Percentiles rank a stretch among this genome's conserved stretches.
These are phyloP conservation scores for Acanthamoeba lenticulata DNA, from an alignment of 208 protist genomes.

Conservation along the genomic window DNA sequence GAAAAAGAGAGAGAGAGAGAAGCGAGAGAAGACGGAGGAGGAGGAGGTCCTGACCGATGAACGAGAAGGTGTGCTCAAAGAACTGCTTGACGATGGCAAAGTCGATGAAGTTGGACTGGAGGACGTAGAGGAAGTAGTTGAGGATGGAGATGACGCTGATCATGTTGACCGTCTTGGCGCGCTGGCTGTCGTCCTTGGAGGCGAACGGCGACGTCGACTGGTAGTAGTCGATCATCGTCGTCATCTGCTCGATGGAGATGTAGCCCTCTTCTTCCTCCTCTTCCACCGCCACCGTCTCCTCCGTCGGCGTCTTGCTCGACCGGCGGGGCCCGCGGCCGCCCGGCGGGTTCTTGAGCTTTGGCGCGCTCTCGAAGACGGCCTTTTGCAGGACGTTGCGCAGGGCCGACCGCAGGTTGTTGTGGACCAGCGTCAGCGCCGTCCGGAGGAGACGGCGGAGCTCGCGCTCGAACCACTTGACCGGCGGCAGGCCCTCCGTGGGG, in stretches of 20 bases:
- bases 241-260: constrained; percentile 48
- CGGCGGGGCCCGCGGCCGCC: background rate
- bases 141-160: constrained; percentile 54
- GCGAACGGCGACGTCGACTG: constrained; percentile 13
- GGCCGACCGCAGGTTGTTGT: constrained; percentile 38
- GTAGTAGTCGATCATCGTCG: constrained; percentile 47
- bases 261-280: constrained; percentile 37
- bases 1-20: background rate
- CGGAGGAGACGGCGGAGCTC: constrained; percentile 24
- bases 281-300: background rate
- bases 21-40: background rate
- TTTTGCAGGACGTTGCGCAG: constrained; percentile 23
- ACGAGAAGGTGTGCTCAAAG: constrained; percentile 59
- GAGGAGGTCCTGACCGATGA: constrained; percentile 38
- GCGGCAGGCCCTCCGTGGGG: constrained; percentile 10
- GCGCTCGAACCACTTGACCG: constrained; percentile 51
- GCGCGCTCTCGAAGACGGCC: constrained; percentile 34
- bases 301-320: background rate
- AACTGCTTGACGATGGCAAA: constrained; percentile 64
- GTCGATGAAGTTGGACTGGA: constrained; percentile 40
- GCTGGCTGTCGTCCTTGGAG: constrained; percentile 47
- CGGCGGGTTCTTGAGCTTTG: background rate
- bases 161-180: constrained; percentile 46
- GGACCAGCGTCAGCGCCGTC: background rate
- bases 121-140: constrained; percentile 42